Evolutionary conservation across 495 filamentous ascomycete genomes (phyloP).

Genomic region (Tirmania nivea): DNA sequence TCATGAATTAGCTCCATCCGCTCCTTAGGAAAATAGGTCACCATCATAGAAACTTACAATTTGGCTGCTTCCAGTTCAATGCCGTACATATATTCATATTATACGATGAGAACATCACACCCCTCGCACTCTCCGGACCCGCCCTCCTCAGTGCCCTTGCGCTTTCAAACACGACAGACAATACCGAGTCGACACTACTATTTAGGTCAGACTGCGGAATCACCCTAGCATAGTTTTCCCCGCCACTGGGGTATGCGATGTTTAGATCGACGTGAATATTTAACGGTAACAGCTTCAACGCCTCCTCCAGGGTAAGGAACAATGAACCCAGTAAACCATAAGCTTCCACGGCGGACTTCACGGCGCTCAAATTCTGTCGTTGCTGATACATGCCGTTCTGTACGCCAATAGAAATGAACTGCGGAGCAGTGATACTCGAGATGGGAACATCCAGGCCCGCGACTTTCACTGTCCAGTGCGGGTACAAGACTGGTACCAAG

Average conservation of each 20-base stretch:
- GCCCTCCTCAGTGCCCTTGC: constrained; percentile 50
- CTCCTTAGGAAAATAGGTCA: neutral
- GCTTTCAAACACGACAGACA: constrained; percentile 77
- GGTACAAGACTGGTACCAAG: constrained; percentile 66
- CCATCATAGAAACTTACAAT: constrained; percentile 35
- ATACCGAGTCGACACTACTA: constrained; percentile 57
- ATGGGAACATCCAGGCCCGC: constrained; percentile 65
- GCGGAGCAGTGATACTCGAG: constrained; percentile 45
- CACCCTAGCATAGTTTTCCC: constrained; percentile 48
- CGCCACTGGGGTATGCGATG: constrained; percentile 53
- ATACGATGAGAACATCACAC: constrained; percentile 78
- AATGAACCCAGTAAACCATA: constrained; percentile 50
- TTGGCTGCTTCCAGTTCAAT: constrained; percentile 97
- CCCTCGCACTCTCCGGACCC: constrained; percentile 47
- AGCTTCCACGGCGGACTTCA: constrained; percentile 38
- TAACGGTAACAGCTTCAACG: constrained; percentile 47
- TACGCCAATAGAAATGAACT: constrained; percentile 47
- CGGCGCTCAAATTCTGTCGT: constrained; percentile 12
- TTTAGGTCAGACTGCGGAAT: constrained; percentile 68
- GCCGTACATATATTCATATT: constrained; percentile 78
- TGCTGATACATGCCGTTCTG: constrained; percentile 26
- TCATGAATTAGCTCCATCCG: neutral
- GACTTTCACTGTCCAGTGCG: constrained; percentile 55
- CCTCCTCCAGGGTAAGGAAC: constrained; percentile 53
- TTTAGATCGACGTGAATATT: constrained; percentile 72